Evolutionary conservation across 306 rosid genomes (phyloP).

Genomic region (Vicia faba): DNA sequence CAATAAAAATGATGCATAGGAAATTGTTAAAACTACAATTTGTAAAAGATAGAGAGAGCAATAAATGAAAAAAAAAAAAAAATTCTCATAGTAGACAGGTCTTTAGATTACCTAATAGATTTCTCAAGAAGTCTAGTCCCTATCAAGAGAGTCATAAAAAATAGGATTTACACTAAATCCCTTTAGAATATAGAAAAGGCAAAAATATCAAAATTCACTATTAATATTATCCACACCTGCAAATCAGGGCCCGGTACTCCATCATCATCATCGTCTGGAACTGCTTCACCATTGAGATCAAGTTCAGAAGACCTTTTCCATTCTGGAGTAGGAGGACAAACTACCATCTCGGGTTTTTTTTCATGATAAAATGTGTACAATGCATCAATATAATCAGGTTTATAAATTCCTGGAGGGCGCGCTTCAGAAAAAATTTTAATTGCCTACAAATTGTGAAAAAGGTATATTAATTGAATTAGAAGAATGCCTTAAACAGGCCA

Average conservation of each 20-base stretch:
- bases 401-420: constrained; percentile 98
- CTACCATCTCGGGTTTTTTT: constrained; percentile 75
- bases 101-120: constrained; percentile 1
- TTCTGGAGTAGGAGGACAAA: constrained; percentile 94
- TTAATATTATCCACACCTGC: constrained; percentile 60
- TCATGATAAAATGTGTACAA: constrained; percentile 90
- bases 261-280: constrained; percentile 67
- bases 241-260: constrained; percentile 70
- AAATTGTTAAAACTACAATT: neutral
- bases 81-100: constrained; percentile 1
- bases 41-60: neutral
- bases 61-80: neutral
- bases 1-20: neutral
- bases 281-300: constrained; percentile 98
- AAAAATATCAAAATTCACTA: constrained; percentile 32
- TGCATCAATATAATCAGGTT: constrained; percentile 90
- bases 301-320: constrained; percentile 97
- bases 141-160: neutral
- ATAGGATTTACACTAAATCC: constrained; percentile 15
- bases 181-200: constrained; percentile 11
- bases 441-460: constrained; percentile 64
- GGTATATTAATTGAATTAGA: constrained; percentile 18
- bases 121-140: constrained; percentile 2
- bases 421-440: constrained; percentile 76
- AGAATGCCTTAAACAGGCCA: constrained; percentile 16